Evolutionary conservation across 805 yeast species (phyloP), one percentile per base, ranked within the genome.

Genomic region (Starmera dryadoides): DNA sequence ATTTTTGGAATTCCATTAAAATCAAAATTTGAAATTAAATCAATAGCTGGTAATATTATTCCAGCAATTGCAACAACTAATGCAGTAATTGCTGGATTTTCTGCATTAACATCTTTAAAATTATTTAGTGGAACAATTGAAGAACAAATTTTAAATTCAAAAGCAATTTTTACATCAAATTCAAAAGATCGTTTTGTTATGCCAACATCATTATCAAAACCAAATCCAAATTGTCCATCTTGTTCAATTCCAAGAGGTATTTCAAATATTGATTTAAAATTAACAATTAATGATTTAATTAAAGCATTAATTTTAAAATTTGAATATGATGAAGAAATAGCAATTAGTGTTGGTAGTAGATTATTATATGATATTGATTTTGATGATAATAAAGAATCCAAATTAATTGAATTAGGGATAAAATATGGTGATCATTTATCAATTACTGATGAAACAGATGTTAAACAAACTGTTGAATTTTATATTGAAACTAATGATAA

Each of bases 41-140:
- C 85, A 53, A 88, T 91, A 46, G 98, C 98, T 0, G 99, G 99
- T 6, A 93, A 91, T 59, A 93, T 93, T 51, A 93, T 93, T 31
- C 98, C 99, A 0, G 98, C 98, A 0, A 89, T 94, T 49, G 98
- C 98, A 6, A 93, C 98, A 2, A 91, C 97, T 4, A 93, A 93
- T 59, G 98, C 98, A 1, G 81, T 93, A 12, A 81, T 93, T 49
- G 88, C 96, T 0, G 98, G 98, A 0, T 73, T 87, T 48, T 82
- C 93, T 14, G 80, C 88, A 3, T 57, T 91, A 30, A 77, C 81
- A 30, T 83, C 95, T 0, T 62, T 88, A 35, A 74, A 76, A 56
- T 58, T 77, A 39, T 52, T 82, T 34, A 50, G 48, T 40, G 43
- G 45, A 64, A 47, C 44, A 1, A 50, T 53, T 2, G 47, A 58